A percentile compares a stretch with the other conserved stretches of the same genome.
phyloP scores from a whole-genome alignment of 768 basidiomycete species.

The Boletus pseudopeckii region DNA sequence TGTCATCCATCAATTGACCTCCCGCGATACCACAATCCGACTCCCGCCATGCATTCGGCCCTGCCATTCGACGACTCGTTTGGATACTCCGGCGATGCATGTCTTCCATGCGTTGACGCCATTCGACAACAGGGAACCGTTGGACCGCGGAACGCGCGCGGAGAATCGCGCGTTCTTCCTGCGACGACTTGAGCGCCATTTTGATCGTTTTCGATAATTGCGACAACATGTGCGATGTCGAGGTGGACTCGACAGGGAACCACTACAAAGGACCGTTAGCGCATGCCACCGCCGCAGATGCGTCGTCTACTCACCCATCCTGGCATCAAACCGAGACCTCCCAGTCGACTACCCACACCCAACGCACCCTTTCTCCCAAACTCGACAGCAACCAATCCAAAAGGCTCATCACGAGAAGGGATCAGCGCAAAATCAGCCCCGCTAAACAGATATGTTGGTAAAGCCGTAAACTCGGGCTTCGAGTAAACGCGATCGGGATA shows the following conservation, averaged over 20 bases:
- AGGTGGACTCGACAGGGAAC: slow-evolving; percentile 94
- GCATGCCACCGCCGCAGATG: too few relatives aligned
- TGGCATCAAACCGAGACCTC: slow-evolving; percentile 95
- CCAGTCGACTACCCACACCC: slow-evolving; percentile 90
- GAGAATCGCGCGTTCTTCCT: slow-evolving; percentile 88
- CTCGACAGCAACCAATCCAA: slow-evolving; percentile 93
- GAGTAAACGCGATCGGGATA: slow-evolving; percentile 92
- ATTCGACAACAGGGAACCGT: slow-evolving; percentile 96
- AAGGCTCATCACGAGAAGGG: slow-evolving; percentile 94
- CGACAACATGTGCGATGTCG: slow-evolving; percentile 92
- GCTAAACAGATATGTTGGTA: slow-evolving; percentile 90
- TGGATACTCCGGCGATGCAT: slow-evolving; percentile 85
- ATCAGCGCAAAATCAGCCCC: slow-evolving; percentile 96
- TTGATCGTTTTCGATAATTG: slow-evolving; percentile 94
- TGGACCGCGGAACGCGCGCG: slow-evolving; percentile 93
- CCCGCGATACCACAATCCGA: slow-evolving; percentile 56
- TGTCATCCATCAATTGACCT: slow-evolving; percentile 52
- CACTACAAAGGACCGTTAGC: slow-evolving; percentile 48
- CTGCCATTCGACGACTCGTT: slow-evolving; percentile 66
- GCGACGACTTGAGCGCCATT: slow-evolving; percentile 84
- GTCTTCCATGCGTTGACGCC: slow-evolving; percentile 94
- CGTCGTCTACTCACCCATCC: slow-evolving; percentile 72
- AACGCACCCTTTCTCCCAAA: slow-evolving; percentile 96
- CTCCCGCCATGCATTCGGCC: slow-evolving; percentile 71
- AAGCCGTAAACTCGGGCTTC: slow-evolving; percentile 94